Evolutionary conservation across 805 yeast genomes (phyloP).

Genomic region (Kockiozyma suomiensis): DNA sequence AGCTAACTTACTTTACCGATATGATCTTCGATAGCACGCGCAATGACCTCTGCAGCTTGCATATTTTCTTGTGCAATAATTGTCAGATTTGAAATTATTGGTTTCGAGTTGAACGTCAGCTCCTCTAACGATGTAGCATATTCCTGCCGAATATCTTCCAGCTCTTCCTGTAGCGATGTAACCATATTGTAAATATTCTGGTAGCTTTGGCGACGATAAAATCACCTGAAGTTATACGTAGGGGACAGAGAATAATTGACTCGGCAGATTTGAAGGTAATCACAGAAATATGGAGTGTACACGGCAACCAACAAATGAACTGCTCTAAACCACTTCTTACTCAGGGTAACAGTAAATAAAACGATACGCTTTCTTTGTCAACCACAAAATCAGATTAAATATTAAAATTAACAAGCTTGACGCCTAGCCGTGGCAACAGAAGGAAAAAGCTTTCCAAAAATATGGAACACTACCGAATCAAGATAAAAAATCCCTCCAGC

Average conservation of each 20-base stretch:
- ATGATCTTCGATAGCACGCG: constrained; percentile 72
- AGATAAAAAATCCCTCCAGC: not conserved
- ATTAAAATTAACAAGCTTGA: not conserved
- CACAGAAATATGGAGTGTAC: too few species aligned
- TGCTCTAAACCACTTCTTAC: not conserved
- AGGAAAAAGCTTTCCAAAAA: not conserved
- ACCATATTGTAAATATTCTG: constrained; percentile 7
- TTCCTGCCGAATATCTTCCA: constrained; percentile 56
- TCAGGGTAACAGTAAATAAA: not conserved
- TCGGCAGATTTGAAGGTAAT: too few species aligned
- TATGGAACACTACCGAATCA: too few species aligned
- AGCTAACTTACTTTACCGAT: constrained; percentile 55
- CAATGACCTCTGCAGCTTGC: constrained; percentile 73
- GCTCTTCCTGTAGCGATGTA: constrained; percentile 33
- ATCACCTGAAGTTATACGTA: too few species aligned
- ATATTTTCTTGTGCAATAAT: constrained; percentile 83
- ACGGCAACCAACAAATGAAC: not conserved
- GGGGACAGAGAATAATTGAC: too few species aligned
- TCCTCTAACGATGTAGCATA: constrained; percentile 71
- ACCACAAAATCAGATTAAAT: not conserved
- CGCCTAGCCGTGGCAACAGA: not conserved
- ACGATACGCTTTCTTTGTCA: not conserved
- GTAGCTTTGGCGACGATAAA: not conserved
- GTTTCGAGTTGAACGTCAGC: constrained; percentile 84
- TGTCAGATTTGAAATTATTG: constrained; percentile 84